These are phyloP conservation scores for Chaetothyriales sp. DNA, from an alignment of 2,329 filamentous ascomycete species.

Conservation along the genomic window DNA sequence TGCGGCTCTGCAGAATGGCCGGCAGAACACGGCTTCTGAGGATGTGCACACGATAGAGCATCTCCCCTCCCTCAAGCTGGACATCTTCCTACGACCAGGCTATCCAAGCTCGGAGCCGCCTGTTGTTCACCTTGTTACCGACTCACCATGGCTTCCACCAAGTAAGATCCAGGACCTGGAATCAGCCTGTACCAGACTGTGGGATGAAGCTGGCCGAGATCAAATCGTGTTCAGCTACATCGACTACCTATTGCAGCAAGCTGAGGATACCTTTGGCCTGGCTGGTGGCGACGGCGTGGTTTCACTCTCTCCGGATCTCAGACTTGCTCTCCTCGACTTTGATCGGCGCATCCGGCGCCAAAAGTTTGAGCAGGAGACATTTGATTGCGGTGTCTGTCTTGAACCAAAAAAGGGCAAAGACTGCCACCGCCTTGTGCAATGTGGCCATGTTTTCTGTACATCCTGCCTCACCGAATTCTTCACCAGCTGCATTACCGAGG, in stretches of 20 bases:
- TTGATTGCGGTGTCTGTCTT: constrained; percentile 74
- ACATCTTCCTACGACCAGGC: constrained; percentile 37
- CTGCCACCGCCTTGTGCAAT: constrained; percentile 71
- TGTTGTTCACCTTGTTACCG: constrained; percentile 30
- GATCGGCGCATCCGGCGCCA: constrained; percentile 58
- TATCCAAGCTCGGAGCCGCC: constrained; percentile 43
- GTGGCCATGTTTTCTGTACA: constrained; percentile 80
- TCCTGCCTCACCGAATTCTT: constrained; percentile 84
- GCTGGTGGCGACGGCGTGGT: constrained; percentile 24
- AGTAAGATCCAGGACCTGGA: constrained; percentile 30
- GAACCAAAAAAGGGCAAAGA: constrained; percentile 77
- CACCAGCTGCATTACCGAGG: constrained; percentile 71
- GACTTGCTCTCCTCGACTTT: constrained; percentile 61
- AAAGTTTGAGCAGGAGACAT: constrained; percentile 69
- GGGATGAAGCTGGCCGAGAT: constrained; percentile 45
- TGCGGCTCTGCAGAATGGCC: constrained; percentile 7
- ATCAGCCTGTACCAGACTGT: constrained; percentile 35
- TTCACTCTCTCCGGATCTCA: constrained; percentile 35
- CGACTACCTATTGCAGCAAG: constrained; percentile 43
- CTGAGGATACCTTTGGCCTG: constrained; percentile 40
- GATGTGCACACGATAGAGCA: constrained; percentile 37
- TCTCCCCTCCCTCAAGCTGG: constrained; percentile 40
- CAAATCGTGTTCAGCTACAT: constrained; percentile 46
- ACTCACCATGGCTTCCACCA: constrained; percentile 39
- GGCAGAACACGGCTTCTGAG: constrained; percentile 14